Percentiles rank a stretch among this genome's conserved stretches.
phyloP scores from a whole-genome alignment of 2,329 filamentous ascomycete genomes.

The Hypoxylon sp. region DNA sequence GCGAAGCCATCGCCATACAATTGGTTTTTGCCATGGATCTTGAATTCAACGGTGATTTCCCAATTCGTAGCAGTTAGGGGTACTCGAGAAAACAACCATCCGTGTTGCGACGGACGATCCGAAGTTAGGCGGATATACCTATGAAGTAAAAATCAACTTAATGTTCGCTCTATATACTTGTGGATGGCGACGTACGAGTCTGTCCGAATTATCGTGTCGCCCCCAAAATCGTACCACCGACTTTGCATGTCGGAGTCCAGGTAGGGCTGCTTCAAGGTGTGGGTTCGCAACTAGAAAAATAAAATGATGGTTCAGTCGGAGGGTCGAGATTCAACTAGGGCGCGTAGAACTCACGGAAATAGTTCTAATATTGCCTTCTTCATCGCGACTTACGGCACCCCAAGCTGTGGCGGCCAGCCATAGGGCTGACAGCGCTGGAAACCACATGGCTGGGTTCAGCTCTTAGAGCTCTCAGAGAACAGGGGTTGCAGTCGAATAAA shows the following conservation, averaged over 20 bases:
- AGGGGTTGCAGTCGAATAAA: constrained; percentile 23
- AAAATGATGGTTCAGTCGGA: constrained; percentile 44
- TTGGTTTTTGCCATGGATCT: constrained; percentile 88
- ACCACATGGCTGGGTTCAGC: constrained; percentile 51
- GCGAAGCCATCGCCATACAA: constrained; percentile 97
- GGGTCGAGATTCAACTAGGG: constrained; percentile 6
- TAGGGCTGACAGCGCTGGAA: constrained; percentile 53
- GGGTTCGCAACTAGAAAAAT: constrained; percentile 79
- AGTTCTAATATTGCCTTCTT: constrained; percentile 69
- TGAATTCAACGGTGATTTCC: constrained; percentile 98
- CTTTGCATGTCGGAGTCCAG: constrained; percentile 98
- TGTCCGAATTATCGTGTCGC: constrained; percentile 86
- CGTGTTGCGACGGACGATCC: constrained; percentile 89
- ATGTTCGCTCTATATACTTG: constrained; percentile 10
- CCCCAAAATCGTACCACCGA: constrained; percentile 99
- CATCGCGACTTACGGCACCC: constrained; percentile 61
- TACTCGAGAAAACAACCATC: constrained; percentile 94
- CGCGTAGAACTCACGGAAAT: constrained; percentile 70
- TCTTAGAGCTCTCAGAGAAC: constrained; percentile 21
- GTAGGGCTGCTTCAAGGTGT: constrained; percentile 91
- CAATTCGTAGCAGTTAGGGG: constrained; percentile 98
- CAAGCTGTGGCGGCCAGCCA: constrained; percentile 58
- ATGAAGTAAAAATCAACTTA: constrained; percentile 48
- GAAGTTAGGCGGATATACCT: constrained; percentile 94
- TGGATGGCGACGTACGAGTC: constrained; percentile 69